Evolutionary conservation across 2,329 filamentous ascomycete species (phyloP), one percentile per base, ranked within the genome.

Genomic region (Neonectria hederae): DNA sequence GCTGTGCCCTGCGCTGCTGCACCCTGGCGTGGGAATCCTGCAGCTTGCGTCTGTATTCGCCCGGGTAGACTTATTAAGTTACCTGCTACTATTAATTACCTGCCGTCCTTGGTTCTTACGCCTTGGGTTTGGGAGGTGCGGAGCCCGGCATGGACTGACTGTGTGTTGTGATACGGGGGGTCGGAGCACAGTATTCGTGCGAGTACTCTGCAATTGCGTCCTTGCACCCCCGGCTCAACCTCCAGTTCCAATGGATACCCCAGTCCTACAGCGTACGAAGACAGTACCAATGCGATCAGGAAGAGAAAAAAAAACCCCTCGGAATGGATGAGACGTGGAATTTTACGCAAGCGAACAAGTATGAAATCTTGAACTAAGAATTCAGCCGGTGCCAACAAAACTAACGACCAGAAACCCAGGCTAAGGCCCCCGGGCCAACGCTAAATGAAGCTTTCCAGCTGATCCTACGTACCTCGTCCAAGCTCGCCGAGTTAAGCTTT

Each of bases 361-460:
- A 1, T 8, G 2, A 28, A 10, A 9, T 28, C 28, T 3, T 28
- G 8, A 28, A 28, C 11, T 19, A 55, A 17, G 19, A 32, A n/a
- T 19, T 14, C 8, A 32, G 38, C 43, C 24, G 54, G 54, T 30
- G 54, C 35, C 17, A 38, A 7, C 38, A 9, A 19, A 9, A 13
- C 38, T 42, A 42, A 42, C 38, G 38, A 42, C 38, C 22, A 59
- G 40, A 24, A 13, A 40, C 7, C 10, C 14, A 46, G 49, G 43
- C 45, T 52, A 54, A 43, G 48, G 9, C 38, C 52, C 35, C 62
- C 45, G 4, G 35, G 9, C 45, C 40, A 59, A 52, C 62, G 52
- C 62, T 65, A 65, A 35, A 30, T 49, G 54, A 67, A 64, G 51
- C 57, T 56, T 42, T 52, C 45, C 46, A 26, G 40, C 21, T 55